Evolutionary conservation across 108 stramenopile species (phyloP).

Genomic region (Skeletonema costatum): DNA sequence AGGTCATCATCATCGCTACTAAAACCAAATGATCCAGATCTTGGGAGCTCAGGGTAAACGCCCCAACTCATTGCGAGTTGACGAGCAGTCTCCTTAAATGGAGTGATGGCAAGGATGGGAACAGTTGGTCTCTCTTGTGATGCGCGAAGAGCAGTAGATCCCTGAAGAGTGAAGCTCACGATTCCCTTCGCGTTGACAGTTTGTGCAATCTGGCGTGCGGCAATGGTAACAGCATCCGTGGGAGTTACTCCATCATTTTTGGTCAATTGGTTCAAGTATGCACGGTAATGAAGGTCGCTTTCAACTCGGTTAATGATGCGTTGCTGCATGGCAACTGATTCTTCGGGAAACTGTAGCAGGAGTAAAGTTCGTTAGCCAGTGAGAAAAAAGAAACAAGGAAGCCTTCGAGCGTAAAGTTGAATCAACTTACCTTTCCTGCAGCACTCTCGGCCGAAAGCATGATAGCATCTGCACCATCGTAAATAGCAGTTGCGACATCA

Average conservation of each 20-base stretch:
- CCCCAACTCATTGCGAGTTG: conserved; percentile 93
- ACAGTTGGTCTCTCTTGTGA: conserved; percentile 96
- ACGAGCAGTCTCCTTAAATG: conserved; percentile 83
- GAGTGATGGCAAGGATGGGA: conserved; percentile 93
- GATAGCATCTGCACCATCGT: conserved; percentile 89
- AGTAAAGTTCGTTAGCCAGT: conserved; percentile 19
- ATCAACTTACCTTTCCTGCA: conserved; percentile 48
- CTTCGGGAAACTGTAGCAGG: conserved; percentile 81
- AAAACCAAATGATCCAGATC: conserved; percentile 66
- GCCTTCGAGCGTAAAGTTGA: no score
- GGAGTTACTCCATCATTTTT: conserved; percentile 65
- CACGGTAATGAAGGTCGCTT: conserved; percentile 78
- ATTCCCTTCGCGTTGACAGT: conserved; percentile 87
- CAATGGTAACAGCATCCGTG: conserved; percentile 92
- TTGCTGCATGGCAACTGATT: conserved; percentile 92
- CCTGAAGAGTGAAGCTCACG: conserved; percentile 93
- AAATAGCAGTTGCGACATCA: conserved; percentile 89
- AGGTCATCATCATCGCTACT: conserved; percentile 38
- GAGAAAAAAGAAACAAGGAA: no score
- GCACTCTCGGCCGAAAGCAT: conserved; percentile 89
- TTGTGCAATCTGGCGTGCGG: conserved; percentile 68
- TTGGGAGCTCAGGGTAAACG: conserved; percentile 77
- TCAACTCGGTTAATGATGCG: conserved; percentile 85
- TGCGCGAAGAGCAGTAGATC: conserved; percentile 90
- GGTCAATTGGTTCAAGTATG: conserved; percentile 49